These are phyloP conservation scores for Ceratonia siliqua DNA, from an alignment of 306 rosid genomes.

Conservation along the genomic window DNA sequence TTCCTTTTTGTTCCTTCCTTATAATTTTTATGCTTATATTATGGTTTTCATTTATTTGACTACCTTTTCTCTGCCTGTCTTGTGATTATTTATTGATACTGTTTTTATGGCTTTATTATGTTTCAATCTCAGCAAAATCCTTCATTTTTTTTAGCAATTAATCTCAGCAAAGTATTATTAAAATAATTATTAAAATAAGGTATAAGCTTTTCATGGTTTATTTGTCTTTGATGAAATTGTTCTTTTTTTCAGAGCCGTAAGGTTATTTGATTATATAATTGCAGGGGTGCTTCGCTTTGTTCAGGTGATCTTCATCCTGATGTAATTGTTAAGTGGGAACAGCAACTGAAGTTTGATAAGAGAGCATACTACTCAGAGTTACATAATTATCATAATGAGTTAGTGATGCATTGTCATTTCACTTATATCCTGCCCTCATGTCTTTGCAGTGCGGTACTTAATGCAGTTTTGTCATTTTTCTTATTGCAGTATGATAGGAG, in stretches of 20 bases:
- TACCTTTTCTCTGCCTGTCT: not conserved
- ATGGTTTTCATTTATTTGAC: not conserved
- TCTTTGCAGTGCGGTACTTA: constrained; percentile 19
- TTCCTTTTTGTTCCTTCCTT: not conserved
- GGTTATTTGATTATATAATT: constrained; percentile 40
- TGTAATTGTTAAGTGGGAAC: constrained; percentile 56
- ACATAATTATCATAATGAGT: constrained; percentile 83
- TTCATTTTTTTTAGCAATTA: not conserved
- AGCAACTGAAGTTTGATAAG: constrained; percentile 54
- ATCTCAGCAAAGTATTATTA: constrained; percentile 3
- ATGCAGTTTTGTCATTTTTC: constrained; percentile 29
- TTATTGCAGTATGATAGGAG: constrained; percentile 77
- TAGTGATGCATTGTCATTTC: constrained; percentile 39
- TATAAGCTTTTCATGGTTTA: constrained; percentile 3
- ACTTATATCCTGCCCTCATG: constrained; percentile 13
- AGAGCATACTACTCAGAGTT: constrained; percentile 59
- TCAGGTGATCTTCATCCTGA: constrained; percentile 92
- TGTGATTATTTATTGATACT: constrained; percentile 9
- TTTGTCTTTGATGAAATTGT: constrained; percentile 29
- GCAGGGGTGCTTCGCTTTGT: constrained; percentile 87
- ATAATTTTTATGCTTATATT: not conserved
- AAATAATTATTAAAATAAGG: not conserved
- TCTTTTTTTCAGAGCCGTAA: constrained; percentile 18
- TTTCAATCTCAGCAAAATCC: constrained; percentile 28
- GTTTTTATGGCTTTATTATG: not conserved